Conservation (phyloP, 2,329 filamentous ascomycete genomes). For the Colletotrichum tanaceti region DNA sequence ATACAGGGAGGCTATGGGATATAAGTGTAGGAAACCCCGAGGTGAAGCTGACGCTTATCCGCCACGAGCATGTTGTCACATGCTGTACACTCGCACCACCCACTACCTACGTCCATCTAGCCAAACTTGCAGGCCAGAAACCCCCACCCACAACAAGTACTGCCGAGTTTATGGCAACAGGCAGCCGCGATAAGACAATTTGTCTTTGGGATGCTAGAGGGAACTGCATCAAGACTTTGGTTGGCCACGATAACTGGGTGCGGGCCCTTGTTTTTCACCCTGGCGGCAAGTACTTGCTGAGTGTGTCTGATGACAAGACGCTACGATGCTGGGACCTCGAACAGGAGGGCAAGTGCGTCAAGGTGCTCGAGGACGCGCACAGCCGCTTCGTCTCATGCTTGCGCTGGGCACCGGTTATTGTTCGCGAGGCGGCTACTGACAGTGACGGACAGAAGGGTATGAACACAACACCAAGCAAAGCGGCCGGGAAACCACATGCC, state of each 20-base stretch:
- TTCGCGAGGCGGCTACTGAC: background rate
- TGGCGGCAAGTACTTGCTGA: background rate
- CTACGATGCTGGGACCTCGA: background rate
- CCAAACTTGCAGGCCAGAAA: background rate
- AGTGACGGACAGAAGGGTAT: background rate
- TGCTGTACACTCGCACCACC: background rate
- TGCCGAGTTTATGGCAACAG: background rate
- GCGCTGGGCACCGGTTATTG: background rate
- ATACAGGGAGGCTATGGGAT: constrained; percentile 87
- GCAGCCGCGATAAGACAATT: background rate
- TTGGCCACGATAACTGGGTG: background rate
- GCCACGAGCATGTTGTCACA: background rate
- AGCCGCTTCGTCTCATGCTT: background rate
- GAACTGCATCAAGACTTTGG: background rate
- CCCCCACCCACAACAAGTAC: background rate
- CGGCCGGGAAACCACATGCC: background rate
- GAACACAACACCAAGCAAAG: background rate
- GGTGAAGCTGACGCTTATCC: background rate
- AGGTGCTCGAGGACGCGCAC: background rate
- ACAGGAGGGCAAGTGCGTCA: background rate
- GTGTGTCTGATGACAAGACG: background rate
- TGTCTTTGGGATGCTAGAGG: background rate
- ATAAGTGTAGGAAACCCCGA: constrained; percentile 51
- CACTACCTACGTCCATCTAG: background rate
- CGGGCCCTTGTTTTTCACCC: background rate